These are phyloP conservation scores for Pythium oligandrum DNA, from an alignment of 352 stramenopile genomes.

Conservation along the genomic window DNA sequence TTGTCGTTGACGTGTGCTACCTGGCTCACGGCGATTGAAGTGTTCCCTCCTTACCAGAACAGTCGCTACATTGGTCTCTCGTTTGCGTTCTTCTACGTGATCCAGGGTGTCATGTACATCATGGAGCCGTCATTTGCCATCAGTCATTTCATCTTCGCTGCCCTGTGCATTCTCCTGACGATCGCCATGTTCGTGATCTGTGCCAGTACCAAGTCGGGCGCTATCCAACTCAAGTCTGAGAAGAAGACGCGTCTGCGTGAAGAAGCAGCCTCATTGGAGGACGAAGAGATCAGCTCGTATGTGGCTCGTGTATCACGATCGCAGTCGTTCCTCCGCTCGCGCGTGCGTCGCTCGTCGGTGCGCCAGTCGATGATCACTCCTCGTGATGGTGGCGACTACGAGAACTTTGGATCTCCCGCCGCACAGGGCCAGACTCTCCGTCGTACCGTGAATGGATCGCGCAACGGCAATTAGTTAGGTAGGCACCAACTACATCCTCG, in stretches of 20 bases:
- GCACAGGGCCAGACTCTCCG: constrained; percentile 16
- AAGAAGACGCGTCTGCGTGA: constrained; percentile 70
- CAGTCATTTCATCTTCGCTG: constrained; percentile 73
- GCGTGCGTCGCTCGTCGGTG: constrained; percentile 54
- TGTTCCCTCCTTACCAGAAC: constrained; percentile 79
- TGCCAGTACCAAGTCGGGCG: constrained; percentile 74
- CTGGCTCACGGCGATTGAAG: constrained; percentile 80
- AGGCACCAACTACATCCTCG: too few relatives aligned
- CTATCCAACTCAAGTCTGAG: constrained; percentile 83
- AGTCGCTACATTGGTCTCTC: constrained; percentile 63
- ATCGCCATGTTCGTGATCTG: constrained; percentile 73
- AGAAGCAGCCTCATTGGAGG: constrained; percentile 28
- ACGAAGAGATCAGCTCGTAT: constrained; percentile 42
- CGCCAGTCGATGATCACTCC: constrained; percentile 40
- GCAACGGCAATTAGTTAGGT: too few relatives aligned
- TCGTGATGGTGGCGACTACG: constrained; percentile 58
- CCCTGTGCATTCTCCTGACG: constrained; percentile 61
- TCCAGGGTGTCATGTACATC: constrained; percentile 62
- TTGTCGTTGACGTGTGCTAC: constrained; percentile 72
- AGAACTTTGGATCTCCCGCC: constrained; percentile 76
- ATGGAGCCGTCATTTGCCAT: constrained; percentile 64
- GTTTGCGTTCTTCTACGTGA: constrained; percentile 72
- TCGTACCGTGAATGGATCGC: constrained; percentile 18
- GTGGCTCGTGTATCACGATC: constrained; percentile 56
- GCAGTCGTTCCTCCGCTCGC: constrained; percentile 76